These are phyloP conservation scores for Coelastrella sp. DNA, from an alignment of 139 green algal species.

Conservation along the genomic window DNA sequence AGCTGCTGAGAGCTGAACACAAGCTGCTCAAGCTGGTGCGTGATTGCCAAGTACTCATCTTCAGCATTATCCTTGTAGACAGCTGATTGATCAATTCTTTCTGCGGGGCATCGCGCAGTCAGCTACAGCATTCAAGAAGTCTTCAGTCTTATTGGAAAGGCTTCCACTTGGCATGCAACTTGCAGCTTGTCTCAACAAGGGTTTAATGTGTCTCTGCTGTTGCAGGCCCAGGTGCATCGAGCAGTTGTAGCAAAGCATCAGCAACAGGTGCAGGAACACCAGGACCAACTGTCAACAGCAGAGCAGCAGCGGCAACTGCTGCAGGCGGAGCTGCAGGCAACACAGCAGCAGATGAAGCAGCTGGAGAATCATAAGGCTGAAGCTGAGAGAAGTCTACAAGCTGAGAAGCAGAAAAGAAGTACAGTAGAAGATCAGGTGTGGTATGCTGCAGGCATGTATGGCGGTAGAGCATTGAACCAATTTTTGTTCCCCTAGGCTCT, in stretches of 20 bases:
- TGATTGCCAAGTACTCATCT: background rate
- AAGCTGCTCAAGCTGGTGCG: constrained; percentile 2
- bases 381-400: background rate
- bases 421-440: constrained; percentile 8
- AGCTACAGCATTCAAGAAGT: too few species aligned
- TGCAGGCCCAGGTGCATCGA: background rate
- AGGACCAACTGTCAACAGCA: background rate
- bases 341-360: background rate
- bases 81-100: too few species aligned
- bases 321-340: background rate
- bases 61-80: background rate
- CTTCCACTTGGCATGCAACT: background rate
- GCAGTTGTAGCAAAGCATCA: background rate
- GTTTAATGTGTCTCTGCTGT: too few species aligned
- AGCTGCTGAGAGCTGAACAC: constrained; percentile 1
- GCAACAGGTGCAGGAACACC: background rate
- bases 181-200: too few species aligned
- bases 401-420: background rate
- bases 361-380: background rate
- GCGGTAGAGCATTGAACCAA: too few species aligned
- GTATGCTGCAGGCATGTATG: too few species aligned
- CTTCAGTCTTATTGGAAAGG: too few species aligned
- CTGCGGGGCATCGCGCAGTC: too few species aligned
- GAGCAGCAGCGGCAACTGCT: constrained; percentile 6
- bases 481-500: too few species aligned